These are phyloP conservation scores for Aspergillus nidulans DNA, from an alignment of 495 filamentous ascomycete species.

Conservation along the genomic window DNA sequence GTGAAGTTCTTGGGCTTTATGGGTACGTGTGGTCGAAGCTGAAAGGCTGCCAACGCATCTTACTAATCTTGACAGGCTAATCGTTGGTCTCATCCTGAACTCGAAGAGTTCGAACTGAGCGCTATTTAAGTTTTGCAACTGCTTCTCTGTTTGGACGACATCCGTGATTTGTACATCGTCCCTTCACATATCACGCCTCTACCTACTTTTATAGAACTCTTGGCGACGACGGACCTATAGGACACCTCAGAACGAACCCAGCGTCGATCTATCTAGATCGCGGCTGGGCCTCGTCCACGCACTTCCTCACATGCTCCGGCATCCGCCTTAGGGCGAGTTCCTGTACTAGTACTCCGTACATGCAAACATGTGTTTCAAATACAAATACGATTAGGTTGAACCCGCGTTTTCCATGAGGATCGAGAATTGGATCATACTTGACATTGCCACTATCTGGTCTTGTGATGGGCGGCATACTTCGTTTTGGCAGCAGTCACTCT, in stretches of 20 bases:
- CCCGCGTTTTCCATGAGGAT: neutral
- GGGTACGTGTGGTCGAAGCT: conserved; percentile 64
- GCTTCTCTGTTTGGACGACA: conserved; percentile 10
- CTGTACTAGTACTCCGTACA: conserved; percentile 18
- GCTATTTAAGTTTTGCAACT: neutral
- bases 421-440: neutral
- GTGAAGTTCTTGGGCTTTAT: conserved; percentile 94
- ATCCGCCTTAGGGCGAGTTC: neutral
- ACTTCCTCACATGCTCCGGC: neutral
- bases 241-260: neutral
- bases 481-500: conserved; percentile 3
- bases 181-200: conserved; percentile 1
- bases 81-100: conserved; percentile 55
- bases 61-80: conserved; percentile 43
- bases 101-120: conserved; percentile 18
- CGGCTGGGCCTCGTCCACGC: neutral
- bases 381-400: conserved; percentile 9
- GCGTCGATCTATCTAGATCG: neutral
- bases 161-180: neutral
- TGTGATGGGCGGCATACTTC: neutral
- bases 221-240: neutral
- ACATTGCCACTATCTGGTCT: neutral
- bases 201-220: conserved; percentile 11
- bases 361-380: conserved; percentile 12
- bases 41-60: neutral